Evolutionary conservation across 176 grass and related monocot species (phyloP).

Genomic region (Bothriochloa decipiens): DNA sequence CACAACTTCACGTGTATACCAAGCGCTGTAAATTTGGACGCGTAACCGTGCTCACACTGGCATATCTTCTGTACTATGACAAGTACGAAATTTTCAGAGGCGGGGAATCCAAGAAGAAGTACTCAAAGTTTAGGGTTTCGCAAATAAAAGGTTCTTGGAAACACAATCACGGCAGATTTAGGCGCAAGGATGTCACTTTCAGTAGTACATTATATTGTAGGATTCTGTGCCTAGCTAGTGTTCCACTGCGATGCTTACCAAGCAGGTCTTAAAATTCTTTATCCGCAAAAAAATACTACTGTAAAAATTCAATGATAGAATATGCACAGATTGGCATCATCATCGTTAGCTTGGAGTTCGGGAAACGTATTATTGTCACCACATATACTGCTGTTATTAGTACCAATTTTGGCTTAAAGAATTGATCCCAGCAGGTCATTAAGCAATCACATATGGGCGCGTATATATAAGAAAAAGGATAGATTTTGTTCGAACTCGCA

Average conservation of each 20-base stretch:
- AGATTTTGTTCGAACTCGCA: too few relatives aligned
- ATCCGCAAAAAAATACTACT: neutral
- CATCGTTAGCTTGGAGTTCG: neutral
- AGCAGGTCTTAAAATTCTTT: neutral
- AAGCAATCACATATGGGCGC: too few relatives aligned
- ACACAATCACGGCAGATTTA: neutral
- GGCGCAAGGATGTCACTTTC: neutral
- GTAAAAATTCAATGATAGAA: neutral
- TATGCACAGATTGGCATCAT: neutral
- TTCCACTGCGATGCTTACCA: neutral
- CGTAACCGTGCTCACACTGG: neutral
- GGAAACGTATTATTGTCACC: too few relatives aligned
- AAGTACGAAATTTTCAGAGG: neutral
- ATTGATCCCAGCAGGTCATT: too few relatives aligned
- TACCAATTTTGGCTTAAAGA: too few relatives aligned
- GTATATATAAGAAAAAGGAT: too few relatives aligned
- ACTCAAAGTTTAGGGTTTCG: constrained; percentile 1
- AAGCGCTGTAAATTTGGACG: neutral
- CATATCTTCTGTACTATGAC: neutral
- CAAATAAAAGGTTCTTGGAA: neutral
- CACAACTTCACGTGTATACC: neutral
- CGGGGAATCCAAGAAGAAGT: constrained; percentile 35
- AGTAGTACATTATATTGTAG: neutral
- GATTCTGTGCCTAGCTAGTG: neutral
- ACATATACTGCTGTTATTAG: too few relatives aligned